Percentiles rank a stretch among this genome's conserved stretches.
Conservation (phyloP, 1,284 basidiomycete species). For the Cutaneotrichosporon cyanovorans region DNA sequence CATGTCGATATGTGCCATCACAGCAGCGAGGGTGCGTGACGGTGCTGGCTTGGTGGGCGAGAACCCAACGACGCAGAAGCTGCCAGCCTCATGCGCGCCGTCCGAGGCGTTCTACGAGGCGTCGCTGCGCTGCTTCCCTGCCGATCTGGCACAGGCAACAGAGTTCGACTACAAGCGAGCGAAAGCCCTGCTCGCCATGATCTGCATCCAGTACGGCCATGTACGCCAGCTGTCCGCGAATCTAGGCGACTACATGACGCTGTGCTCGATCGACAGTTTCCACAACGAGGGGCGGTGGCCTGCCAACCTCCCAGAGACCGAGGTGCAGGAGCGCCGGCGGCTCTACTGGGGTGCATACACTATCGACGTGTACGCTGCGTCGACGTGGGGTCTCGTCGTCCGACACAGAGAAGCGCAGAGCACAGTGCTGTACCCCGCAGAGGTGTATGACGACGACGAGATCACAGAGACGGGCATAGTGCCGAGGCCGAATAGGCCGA, state of each 20-base stretch:
- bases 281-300: conserved; percentile 40
- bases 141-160: conserved; percentile 80
- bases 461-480: conserved; percentile 28
- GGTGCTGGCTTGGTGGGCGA: conserved; percentile 21
- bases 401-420: conserved; percentile 38
- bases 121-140: conserved; percentile 36
- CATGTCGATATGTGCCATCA: conserved; percentile 39
- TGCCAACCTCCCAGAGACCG: conserved; percentile 22
- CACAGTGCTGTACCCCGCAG: conserved; percentile 39
- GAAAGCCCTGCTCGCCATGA: conserved; percentile 48
- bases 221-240: conserved; percentile 24
- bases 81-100: conserved; percentile 7
- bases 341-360: conserved; percentile 43
- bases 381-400: conserved; percentile 36
- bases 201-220: conserved; percentile 35
- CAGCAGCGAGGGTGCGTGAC: conserved; percentile 36
- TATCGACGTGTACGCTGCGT: conserved; percentile 36
- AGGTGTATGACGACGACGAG: conserved; percentile 31
- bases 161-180: conserved; percentile 67
- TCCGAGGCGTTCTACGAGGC: conserved; percentile 30
- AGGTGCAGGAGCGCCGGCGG: conserved; percentile 37
- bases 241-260: conserved; percentile 36
- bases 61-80: neutral
- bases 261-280: conserved; percentile 35
- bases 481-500: neutral